Evolutionary conservation across 192 early-diverging fungal genomes (phyloP).

Genomic region (Anaeromyces robustus): DNA sequence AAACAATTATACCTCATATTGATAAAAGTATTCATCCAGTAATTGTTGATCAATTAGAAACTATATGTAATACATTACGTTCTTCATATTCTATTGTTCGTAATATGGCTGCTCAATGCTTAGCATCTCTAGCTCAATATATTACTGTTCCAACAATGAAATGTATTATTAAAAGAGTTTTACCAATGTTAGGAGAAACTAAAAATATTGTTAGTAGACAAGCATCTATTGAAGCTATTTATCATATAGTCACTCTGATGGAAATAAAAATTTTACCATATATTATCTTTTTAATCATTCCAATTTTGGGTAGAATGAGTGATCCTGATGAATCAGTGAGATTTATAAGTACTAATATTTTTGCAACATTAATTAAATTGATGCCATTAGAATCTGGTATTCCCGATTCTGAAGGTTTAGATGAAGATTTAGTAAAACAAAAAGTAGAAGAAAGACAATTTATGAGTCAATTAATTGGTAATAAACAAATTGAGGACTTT

Average conservation of each 20-base stretch:
- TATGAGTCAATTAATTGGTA: constrained; percentile 83
- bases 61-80: constrained; percentile 43
- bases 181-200: constrained; percentile 66
- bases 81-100: constrained; percentile 60
- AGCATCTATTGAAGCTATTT: constrained; percentile 71
- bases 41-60: constrained; percentile 42
- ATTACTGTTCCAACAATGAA: constrained; percentile 61
- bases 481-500: constrained; percentile 73
- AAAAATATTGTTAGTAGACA: constrained; percentile 53
- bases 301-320: constrained; percentile 91
- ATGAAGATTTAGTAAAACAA: constrained; percentile 54
- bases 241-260: constrained; percentile 62
- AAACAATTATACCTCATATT: constrained; percentile 40
- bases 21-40: constrained; percentile 29
- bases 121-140: constrained; percentile 55
- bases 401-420: constrained; percentile 83
- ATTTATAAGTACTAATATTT: constrained; percentile 78
- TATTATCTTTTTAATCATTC: constrained; percentile 93
- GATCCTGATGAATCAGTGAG: constrained; percentile 82
- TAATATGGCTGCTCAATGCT: constrained; percentile 54
- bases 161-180: constrained; percentile 52
- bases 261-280: constrained; percentile 79
- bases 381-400: constrained; percentile 89
- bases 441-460: constrained; percentile 85
- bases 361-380: constrained; percentile 88